Percentiles rank a stretch among this genome's conserved stretches.
These are phyloP conservation scores for Aspergillus homomorphus DNA, from an alignment of 495 filamentous ascomycete genomes.

Conservation along the genomic window DNA sequence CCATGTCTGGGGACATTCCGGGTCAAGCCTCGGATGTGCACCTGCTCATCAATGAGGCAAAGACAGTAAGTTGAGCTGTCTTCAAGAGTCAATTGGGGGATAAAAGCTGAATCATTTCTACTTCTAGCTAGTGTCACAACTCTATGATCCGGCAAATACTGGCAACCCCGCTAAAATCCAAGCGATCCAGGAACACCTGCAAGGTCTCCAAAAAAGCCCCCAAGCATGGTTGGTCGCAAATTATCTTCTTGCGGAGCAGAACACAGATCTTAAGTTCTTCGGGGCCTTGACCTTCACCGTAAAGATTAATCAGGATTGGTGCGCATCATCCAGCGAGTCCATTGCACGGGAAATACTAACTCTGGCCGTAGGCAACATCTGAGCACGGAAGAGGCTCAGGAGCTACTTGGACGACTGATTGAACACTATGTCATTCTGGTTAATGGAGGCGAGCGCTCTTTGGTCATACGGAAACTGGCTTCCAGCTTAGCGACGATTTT, in stretches of 20 bases:
- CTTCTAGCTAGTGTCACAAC: slow-evolving; percentile 40
- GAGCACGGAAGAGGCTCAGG: slow-evolving; percentile 55
- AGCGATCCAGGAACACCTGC: slow-evolving; percentile 72
- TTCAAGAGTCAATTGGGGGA: background rate
- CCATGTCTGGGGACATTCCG: slow-evolving; percentile 24
- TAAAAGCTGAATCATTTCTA: background rate
- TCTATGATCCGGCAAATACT: slow-evolving; percentile 67
- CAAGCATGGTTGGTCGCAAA: slow-evolving; percentile 85
- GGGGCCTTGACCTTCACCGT: slow-evolving; percentile 92
- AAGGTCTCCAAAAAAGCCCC: slow-evolving; percentile 68
- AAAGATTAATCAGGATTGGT: slow-evolving; percentile 86
- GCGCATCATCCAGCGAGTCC: slow-evolving; percentile 14
- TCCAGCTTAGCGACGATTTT: slow-evolving; percentile 78
- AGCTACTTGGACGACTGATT: slow-evolving; percentile 68
- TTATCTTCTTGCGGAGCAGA: slow-evolving; percentile 59
- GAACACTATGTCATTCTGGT: slow-evolving; percentile 62
- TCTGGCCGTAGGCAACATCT: slow-evolving; percentile 51
- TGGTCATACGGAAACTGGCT: slow-evolving; percentile 81
- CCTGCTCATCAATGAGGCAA: slow-evolving; percentile 28
- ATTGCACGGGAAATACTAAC: slow-evolving; percentile 17
- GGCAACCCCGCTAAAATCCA: slow-evolving; percentile 52
- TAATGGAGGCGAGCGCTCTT: slow-evolving; percentile 52
- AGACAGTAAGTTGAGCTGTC: slow-evolving; percentile 18
- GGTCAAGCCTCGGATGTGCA: slow-evolving; percentile 24
- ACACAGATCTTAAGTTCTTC: slow-evolving; percentile 80